Evolutionary conservation across 495 filamentous ascomycete genomes (phyloP).

Genomic region (Oleoguttula mirabilis): DNA sequence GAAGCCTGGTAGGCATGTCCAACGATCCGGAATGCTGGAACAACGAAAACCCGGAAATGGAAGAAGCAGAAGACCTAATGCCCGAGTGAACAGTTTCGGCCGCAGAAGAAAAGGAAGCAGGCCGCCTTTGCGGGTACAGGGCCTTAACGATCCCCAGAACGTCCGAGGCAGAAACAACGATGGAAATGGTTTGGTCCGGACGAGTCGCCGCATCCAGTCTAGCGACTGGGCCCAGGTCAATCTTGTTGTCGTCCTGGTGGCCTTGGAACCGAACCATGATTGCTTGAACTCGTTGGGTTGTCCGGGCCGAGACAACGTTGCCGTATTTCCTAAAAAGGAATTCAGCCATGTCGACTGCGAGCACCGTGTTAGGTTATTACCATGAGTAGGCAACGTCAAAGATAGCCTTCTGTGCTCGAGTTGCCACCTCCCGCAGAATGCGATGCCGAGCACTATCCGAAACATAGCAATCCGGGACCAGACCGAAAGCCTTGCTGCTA

Average conservation of each 20-base stretch:
- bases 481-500: conserved; percentile 53
- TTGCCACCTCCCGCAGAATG: conserved; percentile 72
- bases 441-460: conserved; percentile 78
- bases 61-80: conserved; percentile 52
- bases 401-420: conserved; percentile 63
- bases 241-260: no score
- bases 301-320: conserved; percentile 7
- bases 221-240: no score
- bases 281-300: conserved; percentile 1
- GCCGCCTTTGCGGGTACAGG: conserved; percentile 53
- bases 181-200: no score
- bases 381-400: conserved; percentile 44
- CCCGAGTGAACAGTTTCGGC: conserved; percentile 37
- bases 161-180: conserved; percentile 64
- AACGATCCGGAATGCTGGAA: conserved; percentile 13
- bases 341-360: conserved; percentile 4
- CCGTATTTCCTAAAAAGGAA: conserved; percentile 41
- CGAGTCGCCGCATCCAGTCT: no score
- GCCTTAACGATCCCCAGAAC: conserved; percentile 57
- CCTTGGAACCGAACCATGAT: conserved; percentile 3
- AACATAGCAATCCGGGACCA: conserved; percentile 85
- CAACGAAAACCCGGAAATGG: conserved; percentile 49
- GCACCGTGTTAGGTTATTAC: conserved; percentile 21
- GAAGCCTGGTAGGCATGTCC: not conserved
- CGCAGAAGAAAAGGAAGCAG: conserved; percentile 36